Evolutionary conservation across 192 early-diverging fungal species (phyloP).

Genomic region (Coemansia erecta): DNA sequence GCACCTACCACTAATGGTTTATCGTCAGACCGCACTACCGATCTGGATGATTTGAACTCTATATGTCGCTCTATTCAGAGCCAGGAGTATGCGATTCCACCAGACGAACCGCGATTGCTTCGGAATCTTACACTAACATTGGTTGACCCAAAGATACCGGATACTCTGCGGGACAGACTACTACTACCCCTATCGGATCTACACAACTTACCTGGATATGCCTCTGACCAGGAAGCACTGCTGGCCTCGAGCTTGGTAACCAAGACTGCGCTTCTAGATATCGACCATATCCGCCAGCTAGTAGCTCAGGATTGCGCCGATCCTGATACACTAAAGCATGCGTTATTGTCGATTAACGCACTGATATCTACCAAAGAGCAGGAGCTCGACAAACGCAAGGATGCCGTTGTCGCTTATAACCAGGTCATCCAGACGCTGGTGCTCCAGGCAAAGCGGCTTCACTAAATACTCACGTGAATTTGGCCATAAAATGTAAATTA

Average conservation of each 20-base stretch:
- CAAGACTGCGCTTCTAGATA: neutral
- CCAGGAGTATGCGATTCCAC: neutral
- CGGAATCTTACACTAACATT: constrained; percentile 24
- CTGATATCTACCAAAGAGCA: constrained; percentile 16
- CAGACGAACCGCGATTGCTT: constrained; percentile 28
- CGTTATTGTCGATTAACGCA: constrained; percentile 20
- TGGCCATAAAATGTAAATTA: too few species aligned
- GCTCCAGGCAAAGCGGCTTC: constrained; percentile 37
- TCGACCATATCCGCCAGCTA: constrained; percentile 28
- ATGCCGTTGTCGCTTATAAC: constrained; percentile 37
- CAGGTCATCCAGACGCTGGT: constrained; percentile 48
- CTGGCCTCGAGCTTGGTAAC: neutral
- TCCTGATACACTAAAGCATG: constrained; percentile 12
- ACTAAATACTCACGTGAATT: constrained; percentile 15
- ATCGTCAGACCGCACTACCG: neutral
- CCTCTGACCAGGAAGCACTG: neutral
- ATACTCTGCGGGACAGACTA: neutral
- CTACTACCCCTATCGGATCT: constrained; percentile 19
- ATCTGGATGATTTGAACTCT: neutral
- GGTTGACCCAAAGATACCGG: constrained; percentile 6
- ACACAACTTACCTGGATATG: too few species aligned
- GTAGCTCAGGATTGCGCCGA: neutral
- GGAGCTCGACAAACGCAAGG: constrained; percentile 25
- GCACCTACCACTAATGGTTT: neutral
- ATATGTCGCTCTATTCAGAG: neutral